Conservation (phyloP, 768 basidiomycete genomes). For the Fomitopsis serialis region DNA sequence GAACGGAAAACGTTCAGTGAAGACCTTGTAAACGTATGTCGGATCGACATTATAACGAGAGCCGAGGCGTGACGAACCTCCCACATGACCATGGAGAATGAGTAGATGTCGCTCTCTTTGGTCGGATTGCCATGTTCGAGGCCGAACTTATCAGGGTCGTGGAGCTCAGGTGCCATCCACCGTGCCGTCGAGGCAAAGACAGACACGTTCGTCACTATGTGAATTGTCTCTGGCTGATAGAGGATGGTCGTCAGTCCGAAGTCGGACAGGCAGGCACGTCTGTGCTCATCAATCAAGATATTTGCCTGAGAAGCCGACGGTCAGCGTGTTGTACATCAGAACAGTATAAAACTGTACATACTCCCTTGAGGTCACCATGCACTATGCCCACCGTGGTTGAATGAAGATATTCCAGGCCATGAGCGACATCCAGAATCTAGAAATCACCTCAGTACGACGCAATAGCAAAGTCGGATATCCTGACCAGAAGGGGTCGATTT, state of each 20-base stretch:
- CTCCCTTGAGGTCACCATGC: slow-evolving; percentile 5
- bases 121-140: neutral
- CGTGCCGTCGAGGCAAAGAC: neutral
- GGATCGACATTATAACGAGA: neutral
- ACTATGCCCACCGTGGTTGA: neutral
- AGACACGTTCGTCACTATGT: neutral
- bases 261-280: neutral
- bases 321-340: neutral
- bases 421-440: neutral
- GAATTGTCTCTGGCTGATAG: neutral
- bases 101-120: slow-evolving; percentile 2
- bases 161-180: slow-evolving; percentile 5
- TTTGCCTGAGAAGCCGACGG: neutral
- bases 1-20: neutral
- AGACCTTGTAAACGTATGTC: neutral
- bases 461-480: neutral
- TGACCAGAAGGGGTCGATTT: slow-evolving; percentile 7
- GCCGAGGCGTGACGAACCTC: neutral
- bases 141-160: neutral
- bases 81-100: slow-evolving; percentile 4
- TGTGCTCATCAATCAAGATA: neutral
- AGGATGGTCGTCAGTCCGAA: slow-evolving; percentile 1
- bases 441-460: neutral
- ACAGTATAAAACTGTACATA: neutral
- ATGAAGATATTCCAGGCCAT: slow-evolving; percentile 2